Conservation (phyloP, 805 yeast genomes). For the Zygotorulaspora florentina region DNA sequence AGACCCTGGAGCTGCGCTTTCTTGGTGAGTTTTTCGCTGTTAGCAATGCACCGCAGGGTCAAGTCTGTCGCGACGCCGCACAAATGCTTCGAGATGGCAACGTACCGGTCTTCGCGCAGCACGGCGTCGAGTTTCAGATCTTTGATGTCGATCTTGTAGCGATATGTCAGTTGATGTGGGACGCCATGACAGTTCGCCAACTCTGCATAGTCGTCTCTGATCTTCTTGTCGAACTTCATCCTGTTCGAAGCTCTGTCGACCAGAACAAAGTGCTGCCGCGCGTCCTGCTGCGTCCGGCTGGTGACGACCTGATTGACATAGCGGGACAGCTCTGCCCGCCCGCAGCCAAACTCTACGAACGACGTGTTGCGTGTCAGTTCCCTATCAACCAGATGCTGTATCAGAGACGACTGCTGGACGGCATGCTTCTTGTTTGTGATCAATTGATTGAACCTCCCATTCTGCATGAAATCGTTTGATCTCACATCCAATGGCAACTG, state of each 20-base stretch:
- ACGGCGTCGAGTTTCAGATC: constrained; percentile 56
- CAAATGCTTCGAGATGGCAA: constrained; percentile 79
- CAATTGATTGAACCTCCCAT: constrained; percentile 42
- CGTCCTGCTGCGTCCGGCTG: constrained; percentile 15
- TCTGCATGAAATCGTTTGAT: constrained; percentile 31
- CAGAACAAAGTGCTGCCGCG: constrained; percentile 45
- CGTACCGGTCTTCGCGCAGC: constrained; percentile 31
- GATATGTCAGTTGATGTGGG: constrained; percentile 27
- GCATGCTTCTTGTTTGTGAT: constrained; percentile 69
- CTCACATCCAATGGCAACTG: constrained; percentile 27
- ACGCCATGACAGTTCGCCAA: constrained; percentile 3
- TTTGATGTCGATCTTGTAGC: constrained; percentile 66
- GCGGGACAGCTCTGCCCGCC: constrained; percentile 78
- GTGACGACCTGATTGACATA: constrained; percentile 40
- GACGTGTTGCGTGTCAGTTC: constrained; percentile 22
- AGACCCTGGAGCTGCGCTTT: constrained; percentile 45
- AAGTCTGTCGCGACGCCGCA: constrained; percentile 95
- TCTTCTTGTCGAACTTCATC: constrained; percentile 71
- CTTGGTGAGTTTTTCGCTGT: constrained; percentile 27
- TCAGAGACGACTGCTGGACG: constrained; percentile 73
- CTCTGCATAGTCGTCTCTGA: constrained; percentile 45
- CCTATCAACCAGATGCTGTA: constrained; percentile 53
- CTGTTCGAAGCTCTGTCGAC: constrained; percentile 76
- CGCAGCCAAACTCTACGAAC: constrained; percentile 84
- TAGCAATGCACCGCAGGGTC: constrained; percentile 60